Evolutionary conservation across 257 asterid genomes (phyloP).

Genomic region (Knoxia roxburghii): DNA sequence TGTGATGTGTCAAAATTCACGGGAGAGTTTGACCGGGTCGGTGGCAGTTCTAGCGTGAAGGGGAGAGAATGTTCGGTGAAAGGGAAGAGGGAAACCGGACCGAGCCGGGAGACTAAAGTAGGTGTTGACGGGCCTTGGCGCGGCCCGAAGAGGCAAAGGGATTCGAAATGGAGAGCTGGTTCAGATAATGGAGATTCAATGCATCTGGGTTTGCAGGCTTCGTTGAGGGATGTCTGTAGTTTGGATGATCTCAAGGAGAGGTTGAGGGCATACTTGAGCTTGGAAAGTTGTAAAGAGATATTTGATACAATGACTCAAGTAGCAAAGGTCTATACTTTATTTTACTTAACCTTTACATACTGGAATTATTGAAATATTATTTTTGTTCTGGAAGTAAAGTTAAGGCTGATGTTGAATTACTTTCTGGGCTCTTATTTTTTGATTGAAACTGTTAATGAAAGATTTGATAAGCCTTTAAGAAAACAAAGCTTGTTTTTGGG

Average conservation of each 20-base stretch:
- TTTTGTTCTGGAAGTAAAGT: not conserved
- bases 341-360: not conserved
- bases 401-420: not conserved
- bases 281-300: constrained; percentile 59
- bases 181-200: constrained; percentile 31
- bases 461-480: not conserved
- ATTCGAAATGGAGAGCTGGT: constrained; percentile 41
- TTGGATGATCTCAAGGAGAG: constrained; percentile 87
- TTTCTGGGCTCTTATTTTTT: not conserved
- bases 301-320: constrained; percentile 71
- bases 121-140: constrained; percentile 81
- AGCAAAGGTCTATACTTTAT: constrained; percentile 51
- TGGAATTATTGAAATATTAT: not conserved
- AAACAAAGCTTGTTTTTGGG: not conserved
- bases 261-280: constrained; percentile 71
- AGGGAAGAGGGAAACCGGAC: constrained; percentile 72
- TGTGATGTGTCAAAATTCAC: constrained; percentile 51
- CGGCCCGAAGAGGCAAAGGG: constrained; percentile 84
- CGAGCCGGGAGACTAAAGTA: constrained; percentile 39
- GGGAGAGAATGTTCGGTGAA: constrained; percentile 19
- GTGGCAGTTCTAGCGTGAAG: constrained; percentile 20
- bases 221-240: constrained; percentile 80
- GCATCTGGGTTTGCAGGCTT: constrained; percentile 48
- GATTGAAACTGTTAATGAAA: not conserved
- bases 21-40: constrained; percentile 45